Evolutionary conservation across 1,284 basidiomycete genomes (phyloP).

Genomic region (Xanthoconium separans): DNA sequence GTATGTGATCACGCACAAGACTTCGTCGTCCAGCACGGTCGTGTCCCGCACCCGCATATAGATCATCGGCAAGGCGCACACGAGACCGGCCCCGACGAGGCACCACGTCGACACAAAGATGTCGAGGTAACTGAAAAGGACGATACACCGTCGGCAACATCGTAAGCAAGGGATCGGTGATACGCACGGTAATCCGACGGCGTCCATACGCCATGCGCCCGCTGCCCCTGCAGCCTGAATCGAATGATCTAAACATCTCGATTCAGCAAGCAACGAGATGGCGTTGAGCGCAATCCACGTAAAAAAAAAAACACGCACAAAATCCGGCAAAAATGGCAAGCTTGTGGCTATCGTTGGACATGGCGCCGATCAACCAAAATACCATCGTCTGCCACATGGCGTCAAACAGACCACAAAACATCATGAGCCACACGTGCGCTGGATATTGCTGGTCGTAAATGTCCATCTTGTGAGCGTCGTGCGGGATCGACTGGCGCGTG

Average conservation of each 20-base stretch:
- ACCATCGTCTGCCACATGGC: constrained; percentile 43
- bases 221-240: constrained; percentile 38
- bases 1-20: not conserved
- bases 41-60: constrained; percentile 29
- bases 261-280: not conserved
- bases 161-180: not conserved
- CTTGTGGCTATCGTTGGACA: constrained; percentile 39
- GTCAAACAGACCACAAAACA: constrained; percentile 31
- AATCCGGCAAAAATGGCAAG: constrained; percentile 42
- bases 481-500: constrained; percentile 20
- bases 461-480: constrained; percentile 22
- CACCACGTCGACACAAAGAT: constrained; percentile 24
- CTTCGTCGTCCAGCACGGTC: not conserved
- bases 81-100: constrained; percentile 28
- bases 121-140: too few species aligned
- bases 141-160: too few species aligned
- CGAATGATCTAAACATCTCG: constrained; percentile 27
- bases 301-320: constrained; percentile 33
- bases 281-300: too few species aligned
- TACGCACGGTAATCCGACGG: constrained; percentile 24
- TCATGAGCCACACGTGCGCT: constrained; percentile 36
- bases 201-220: constrained; percentile 37
- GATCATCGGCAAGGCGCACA: constrained; percentile 36
- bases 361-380: constrained; percentile 42
- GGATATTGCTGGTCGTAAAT: constrained; percentile 32